These are phyloP conservation scores for Macrocybe sp. DNA, from an alignment of 1,284 basidiomycete species.

Conservation along the genomic window DNA sequence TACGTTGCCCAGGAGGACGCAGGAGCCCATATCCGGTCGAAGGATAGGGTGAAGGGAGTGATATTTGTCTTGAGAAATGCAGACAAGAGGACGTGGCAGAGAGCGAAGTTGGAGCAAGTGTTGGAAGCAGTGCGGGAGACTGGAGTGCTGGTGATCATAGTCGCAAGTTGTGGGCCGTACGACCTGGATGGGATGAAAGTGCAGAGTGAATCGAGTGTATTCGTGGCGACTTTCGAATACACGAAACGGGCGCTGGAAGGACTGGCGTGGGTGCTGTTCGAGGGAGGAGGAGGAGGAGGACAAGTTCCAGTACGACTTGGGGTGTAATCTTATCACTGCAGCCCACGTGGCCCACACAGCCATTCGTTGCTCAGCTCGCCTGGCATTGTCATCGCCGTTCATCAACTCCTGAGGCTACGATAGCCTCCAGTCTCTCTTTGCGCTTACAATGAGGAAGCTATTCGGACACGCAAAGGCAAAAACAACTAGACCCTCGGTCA, in stretches of 20 bases:
- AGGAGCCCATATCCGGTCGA: conserved; percentile 5
- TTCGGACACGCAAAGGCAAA: conserved; percentile 15
- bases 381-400: too few species aligned
- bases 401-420: too few species aligned
- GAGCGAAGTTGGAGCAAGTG: conserved; percentile 34
- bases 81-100: conserved; percentile 50
- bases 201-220: conserved; percentile 25
- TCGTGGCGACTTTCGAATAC: conserved; percentile 51
- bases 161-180: conserved; percentile 60
- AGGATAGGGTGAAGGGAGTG: conserved; percentile 15
- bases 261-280: conserved; percentile 40
- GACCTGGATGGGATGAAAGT: conserved; percentile 34
- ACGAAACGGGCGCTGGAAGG: conserved; percentile 45
- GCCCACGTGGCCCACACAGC: too few species aligned
- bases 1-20: conserved; percentile 30
- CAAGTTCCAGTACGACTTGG: conserved; percentile 30
- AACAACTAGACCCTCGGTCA: conserved; percentile 5
- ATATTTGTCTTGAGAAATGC: conserved; percentile 59
- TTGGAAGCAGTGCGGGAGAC: conserved; percentile 11
- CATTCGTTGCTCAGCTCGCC: too few species aligned
- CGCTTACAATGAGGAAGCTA: conserved; percentile 17
- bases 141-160: conserved; percentile 34
- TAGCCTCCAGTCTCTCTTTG: too few species aligned
- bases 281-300: conserved; percentile 27
- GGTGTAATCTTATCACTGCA: not conserved